Evolutionary conservation across 2,329 filamentous ascomycete genomes (phyloP).

Genomic region (Fusarium sp.): DNA sequence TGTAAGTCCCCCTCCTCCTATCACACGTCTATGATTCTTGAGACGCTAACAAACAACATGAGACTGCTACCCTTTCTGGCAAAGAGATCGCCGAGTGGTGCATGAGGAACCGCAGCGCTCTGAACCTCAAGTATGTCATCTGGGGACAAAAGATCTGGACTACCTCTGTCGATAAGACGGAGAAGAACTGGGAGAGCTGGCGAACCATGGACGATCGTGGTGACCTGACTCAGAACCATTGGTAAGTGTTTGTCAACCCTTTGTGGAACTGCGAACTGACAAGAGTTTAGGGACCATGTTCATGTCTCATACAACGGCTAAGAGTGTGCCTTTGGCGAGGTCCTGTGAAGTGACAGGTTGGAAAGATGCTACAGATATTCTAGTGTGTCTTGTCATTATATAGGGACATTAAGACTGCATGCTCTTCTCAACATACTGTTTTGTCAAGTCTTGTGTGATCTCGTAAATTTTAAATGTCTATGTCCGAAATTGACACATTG

Average conservation of each 20-base stretch:
- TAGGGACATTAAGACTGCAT: background rate
- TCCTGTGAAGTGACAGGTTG: background rate
- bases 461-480: background rate
- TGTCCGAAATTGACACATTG: background rate
- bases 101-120: constrained; percentile 58
- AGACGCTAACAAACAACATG: background rate
- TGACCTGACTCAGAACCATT: constrained; percentile 60
- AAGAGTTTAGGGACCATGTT: constrained; percentile 40
- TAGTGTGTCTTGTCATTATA: background rate
- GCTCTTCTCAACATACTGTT: background rate
- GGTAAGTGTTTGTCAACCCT: constrained; percentile 47
- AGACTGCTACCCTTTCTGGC: constrained; percentile 56
- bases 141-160: constrained; percentile 65
- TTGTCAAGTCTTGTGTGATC: background rate
- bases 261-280: too few relatives aligned
- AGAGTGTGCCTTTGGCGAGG: background rate
- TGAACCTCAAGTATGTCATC: constrained; percentile 64
- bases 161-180: constrained; percentile 51
- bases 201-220: constrained; percentile 58
- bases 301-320: constrained; percentile 48
- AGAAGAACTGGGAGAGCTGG: constrained; percentile 59
- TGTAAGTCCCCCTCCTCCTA: constrained; percentile 48
- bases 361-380: background rate
- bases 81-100: constrained; percentile 63
- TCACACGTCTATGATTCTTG: background rate